A percentile compares a stretch with the other conserved stretches of the same genome.
Evolutionary conservation across 164 flowering plant species (phyloP).

Genomic region (Nymphaea colorata): DNA sequence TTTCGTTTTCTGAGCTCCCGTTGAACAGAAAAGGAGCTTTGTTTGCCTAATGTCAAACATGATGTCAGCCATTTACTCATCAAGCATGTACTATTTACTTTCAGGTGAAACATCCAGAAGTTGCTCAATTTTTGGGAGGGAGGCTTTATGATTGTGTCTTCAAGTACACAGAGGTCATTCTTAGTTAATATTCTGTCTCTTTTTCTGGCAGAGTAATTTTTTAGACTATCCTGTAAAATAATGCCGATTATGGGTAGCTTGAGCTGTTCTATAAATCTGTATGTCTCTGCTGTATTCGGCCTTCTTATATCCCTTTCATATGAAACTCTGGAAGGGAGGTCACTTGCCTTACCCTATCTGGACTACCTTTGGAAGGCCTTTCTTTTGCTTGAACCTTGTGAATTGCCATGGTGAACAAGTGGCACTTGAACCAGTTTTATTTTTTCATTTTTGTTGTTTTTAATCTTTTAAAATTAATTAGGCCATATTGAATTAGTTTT

Average conservation of each 20-base stretch:
- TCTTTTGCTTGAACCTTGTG: no score
- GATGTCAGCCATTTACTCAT: not conserved
- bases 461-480: no score
- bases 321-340: not conserved
- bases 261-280: not conserved
- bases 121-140: slow-evolving; percentile 97
- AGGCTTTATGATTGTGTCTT: slow-evolving; percentile 93
- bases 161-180: slow-evolving; percentile 63
- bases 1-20: no score
- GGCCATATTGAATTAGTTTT: no score
- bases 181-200: not conserved
- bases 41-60: no score
- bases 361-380: not conserved
- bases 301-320: not conserved
- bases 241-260: not conserved
- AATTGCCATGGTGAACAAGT: no score
- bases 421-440: no score
- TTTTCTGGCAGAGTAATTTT: not conserved
- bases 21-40: no score
- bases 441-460: no score
- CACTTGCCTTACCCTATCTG: not conserved
- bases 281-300: not conserved
- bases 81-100: not conserved
- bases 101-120: slow-evolving; percentile 96
- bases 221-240: not conserved